A percentile compares a stretch with the other conserved stretches of the same genome.
phyloP scores from a whole-genome alignment of 176 grass and related monocot species.

The Oryza longistaminata region DNA sequence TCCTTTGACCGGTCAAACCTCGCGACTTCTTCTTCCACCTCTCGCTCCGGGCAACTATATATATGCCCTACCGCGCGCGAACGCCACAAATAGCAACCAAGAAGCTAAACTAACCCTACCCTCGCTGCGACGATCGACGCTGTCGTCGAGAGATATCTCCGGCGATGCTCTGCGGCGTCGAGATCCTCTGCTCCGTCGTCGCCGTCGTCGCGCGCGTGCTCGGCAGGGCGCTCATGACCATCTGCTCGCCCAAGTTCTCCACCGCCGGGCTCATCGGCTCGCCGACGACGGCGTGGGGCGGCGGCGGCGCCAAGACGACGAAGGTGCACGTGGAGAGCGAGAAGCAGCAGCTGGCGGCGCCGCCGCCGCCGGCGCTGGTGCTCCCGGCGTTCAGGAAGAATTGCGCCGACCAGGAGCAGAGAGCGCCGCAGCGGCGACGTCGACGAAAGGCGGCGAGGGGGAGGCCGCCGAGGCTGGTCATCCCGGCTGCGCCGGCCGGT shows the following conservation, averaged over 20 bases:
- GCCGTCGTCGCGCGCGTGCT: constrained; percentile 23
- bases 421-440: background rate
- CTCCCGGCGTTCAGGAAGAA: background rate
- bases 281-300: background rate
- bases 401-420: background rate
- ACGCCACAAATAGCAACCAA: background rate
- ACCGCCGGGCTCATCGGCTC: background rate
- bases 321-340: background rate
- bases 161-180: constrained; percentile 37
- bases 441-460: constrained; percentile 27
- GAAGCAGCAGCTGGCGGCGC: background rate
- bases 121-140: background rate
- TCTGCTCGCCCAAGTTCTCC: constrained; percentile 25
- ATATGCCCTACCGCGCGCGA: background rate
- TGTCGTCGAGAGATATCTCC: background rate
- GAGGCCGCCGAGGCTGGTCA: constrained; percentile 58
- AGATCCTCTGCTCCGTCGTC: constrained; percentile 31
- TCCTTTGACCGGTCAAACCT: background rate
- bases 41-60: background rate
- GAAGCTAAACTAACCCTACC: background rate
- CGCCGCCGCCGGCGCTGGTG: background rate
- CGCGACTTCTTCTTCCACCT: background rate
- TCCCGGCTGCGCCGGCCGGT: constrained; percentile 37
- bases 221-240: constrained; percentile 2
- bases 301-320: background rate